Evolutionary conservation across 176 grass and related monocot species (phyloP), one percentile per base, ranked within the genome.

Genomic region (Rhynchospora pubera): DNA sequence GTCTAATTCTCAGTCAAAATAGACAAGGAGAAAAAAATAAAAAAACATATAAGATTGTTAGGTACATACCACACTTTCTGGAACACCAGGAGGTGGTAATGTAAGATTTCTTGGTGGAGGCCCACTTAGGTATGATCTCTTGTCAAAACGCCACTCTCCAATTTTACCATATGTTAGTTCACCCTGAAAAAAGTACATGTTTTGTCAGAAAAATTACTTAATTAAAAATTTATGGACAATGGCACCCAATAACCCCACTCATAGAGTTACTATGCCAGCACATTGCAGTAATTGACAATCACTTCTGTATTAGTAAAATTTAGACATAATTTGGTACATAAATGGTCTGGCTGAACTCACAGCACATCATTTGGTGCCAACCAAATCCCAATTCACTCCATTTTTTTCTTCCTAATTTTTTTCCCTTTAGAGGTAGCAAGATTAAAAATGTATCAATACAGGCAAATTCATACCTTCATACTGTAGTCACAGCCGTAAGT

Each of bases 51-150:
- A 32, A 75, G 53, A 11, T 28, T 55, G 24, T 7, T 6, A 28
- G 57, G 44, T 67, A 86, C 97, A 67, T 93, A 99, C 97, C 97
- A 99, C 97, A 89, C 97, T 99, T 96, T 99, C 97, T 78, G 93
- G 97, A 60, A 99, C 97, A 82, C 97, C 87, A 74, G 87, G 93
- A 89, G 97, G 97, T 11, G 97, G 93, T 32, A 93, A 86, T 9
- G 91, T 67, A 65, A 99, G 89, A 90, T 99, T 99, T 85, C 89
- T 99, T 74, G 97, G 93, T 78, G 91, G 93, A 51, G 91, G 89
- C 79, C 86, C 90, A 59, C 50, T 89, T 78, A 99, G 86, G 83
- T 91, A 93, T 26, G 93, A 86, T 96, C 97, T 93, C 88, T 97
- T 97, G 80, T 97, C 93, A 91, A 97, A 97, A 59, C 89, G 91